phyloP scores from a whole-genome alignment of 371 early-diverging fungal species.

The Saksenaea vasiformis region DNA sequence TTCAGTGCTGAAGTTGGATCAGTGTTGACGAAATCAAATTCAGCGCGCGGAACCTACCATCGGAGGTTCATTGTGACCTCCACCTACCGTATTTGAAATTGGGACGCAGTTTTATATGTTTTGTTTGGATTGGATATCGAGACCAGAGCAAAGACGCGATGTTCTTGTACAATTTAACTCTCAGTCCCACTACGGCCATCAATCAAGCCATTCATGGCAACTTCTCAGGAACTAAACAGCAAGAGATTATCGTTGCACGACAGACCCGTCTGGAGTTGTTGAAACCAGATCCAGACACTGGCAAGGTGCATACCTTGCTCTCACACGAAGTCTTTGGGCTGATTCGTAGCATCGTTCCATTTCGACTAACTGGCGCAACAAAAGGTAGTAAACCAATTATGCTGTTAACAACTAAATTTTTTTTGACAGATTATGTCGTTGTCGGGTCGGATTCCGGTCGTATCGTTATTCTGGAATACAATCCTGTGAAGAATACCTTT shows the following conservation, averaged over 20 bases:
- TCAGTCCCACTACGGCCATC: conserved; percentile 82
- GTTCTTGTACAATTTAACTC: conserved; percentile 91
- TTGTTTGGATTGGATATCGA: neutral
- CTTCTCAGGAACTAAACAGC: conserved; percentile 89
- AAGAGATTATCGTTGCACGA: conserved; percentile 89
- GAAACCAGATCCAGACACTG: conserved; percentile 77
- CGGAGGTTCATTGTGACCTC: too few relatives aligned
- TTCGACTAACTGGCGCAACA: conserved; percentile 75
- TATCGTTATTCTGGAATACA: conserved; percentile 90
- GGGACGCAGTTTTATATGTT: too few relatives aligned
- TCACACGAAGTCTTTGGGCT: conserved; percentile 87
- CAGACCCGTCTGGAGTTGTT: conserved; percentile 83
- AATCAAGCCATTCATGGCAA: conserved; percentile 86
- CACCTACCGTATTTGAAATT: too few relatives aligned
- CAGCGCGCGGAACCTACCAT: too few relatives aligned
- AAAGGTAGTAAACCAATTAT: conserved; percentile 52
- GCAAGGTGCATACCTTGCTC: conserved; percentile 76
- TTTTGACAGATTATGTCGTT: conserved; percentile 79
- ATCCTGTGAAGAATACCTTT: conserved; percentile 72
- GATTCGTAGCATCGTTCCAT: conserved; percentile 77
- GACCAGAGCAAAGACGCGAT: conserved; percentile 46
- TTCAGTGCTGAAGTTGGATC: too few relatives aligned
- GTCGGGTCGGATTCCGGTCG: conserved; percentile 93
- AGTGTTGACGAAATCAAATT: too few relatives aligned
- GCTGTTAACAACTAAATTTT: neutral